These are phyloP conservation scores for Moesziomyces sp. DNA, from an alignment of 1,284 basidiomycete species.

Conservation along the genomic window DNA sequence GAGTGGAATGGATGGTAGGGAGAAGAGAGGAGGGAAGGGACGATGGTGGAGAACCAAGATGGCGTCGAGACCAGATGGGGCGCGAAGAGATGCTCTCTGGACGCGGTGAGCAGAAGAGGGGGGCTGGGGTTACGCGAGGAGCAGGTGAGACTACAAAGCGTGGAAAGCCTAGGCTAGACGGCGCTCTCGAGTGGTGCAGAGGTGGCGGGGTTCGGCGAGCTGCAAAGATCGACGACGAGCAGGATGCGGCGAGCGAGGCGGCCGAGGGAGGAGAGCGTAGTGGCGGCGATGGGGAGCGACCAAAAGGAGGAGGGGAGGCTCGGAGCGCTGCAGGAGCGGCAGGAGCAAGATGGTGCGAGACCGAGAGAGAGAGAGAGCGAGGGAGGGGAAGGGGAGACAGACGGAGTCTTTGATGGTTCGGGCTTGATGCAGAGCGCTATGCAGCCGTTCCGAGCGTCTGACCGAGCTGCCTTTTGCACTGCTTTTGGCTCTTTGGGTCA, in stretches of 20 bases:
- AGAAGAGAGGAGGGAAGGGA: not conserved
- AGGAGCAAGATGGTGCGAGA: not conserved
- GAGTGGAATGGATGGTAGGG: not conserved
- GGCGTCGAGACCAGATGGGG: not conserved
- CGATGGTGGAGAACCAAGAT: not conserved
- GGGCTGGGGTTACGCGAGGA: not conserved
- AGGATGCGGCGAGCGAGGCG: not conserved
- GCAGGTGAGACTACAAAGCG: not conserved
- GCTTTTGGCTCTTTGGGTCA: not conserved
- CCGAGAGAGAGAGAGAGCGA: not conserved
- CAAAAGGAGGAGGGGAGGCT: not conserved
- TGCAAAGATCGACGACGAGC: not conserved
- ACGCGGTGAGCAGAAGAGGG: not conserved
- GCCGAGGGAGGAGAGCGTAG: too few relatives aligned
- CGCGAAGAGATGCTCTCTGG: not conserved
- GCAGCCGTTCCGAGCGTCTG: not conserved
- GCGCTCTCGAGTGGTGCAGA: too few relatives aligned
- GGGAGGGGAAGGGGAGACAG: not conserved
- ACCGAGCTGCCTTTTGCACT: not conserved
- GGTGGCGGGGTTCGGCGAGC: not conserved
- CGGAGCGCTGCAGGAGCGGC: too few relatives aligned
- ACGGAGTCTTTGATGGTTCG: not conserved
- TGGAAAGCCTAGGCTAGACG: not conserved
- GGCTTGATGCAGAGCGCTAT: not conserved
- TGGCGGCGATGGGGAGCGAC: too few relatives aligned